A percentile compares a stretch with the other conserved stretches of the same genome.
Conservation (phyloP, 2,329 filamentous ascomycete species). For the Dactylella cylindrospora region DNA sequence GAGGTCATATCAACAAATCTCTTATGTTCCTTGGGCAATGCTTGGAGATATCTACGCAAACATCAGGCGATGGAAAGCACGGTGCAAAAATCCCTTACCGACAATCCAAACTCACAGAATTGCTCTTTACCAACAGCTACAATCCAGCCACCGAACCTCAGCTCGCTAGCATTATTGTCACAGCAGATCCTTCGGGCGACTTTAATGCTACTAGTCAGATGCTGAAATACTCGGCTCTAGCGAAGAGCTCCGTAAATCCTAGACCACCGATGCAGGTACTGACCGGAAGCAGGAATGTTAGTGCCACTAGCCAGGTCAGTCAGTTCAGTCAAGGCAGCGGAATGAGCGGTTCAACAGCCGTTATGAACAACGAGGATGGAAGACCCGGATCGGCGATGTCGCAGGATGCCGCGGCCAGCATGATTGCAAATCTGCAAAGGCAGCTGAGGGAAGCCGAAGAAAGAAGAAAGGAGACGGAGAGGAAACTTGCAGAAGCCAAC, state of each 20-base stretch:
- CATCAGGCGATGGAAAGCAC: constrained; percentile 26
- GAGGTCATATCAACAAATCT: constrained; percentile 97
- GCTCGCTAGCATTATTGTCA: constrained; percentile 92
- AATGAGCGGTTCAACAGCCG: constrained; percentile 55
- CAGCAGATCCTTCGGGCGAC: constrained; percentile 86
- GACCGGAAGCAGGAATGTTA: constrained; percentile 37
- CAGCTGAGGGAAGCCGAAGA: constrained; percentile 71
- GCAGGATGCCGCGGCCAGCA: constrained; percentile 76
- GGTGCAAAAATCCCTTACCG: constrained; percentile 65
- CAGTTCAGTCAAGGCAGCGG: constrained; percentile 75
- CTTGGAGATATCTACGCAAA: constrained; percentile 77
- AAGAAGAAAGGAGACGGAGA: constrained; percentile 70
- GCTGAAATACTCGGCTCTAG: constrained; percentile 86
- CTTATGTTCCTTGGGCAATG: constrained; percentile 98
- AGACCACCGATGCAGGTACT: constrained; percentile 55
- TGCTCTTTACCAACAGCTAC: constrained; percentile 86
- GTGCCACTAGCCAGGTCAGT: constrained; percentile 51
- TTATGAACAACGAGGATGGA: constrained; percentile 70
- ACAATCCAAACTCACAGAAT: constrained; percentile 81
- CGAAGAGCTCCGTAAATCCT: constrained; percentile 87
- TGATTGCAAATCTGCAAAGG: constrained; percentile 72
- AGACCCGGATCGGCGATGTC: constrained; percentile 66
- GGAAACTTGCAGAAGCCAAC: constrained; percentile 68
- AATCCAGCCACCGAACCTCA: constrained; percentile 68
- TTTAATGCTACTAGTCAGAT: constrained; percentile 98